Evolutionary conservation across 345 rosid species (phyloP).

Genomic region (Eucalyptus rudis): DNA sequence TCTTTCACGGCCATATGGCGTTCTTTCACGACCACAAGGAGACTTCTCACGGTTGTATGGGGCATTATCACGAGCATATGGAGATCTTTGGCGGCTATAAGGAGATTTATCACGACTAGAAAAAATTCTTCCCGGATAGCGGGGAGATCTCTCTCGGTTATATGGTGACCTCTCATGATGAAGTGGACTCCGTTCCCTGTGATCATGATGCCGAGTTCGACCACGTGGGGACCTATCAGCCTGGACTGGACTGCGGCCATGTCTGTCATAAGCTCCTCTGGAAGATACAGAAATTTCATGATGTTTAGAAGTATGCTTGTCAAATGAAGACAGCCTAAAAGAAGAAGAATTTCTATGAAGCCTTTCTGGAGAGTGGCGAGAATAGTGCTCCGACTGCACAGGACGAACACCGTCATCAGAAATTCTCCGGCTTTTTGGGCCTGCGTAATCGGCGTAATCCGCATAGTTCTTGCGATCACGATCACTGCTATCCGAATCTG

Average conservation of each 20-base stretch:
- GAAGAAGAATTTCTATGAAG: conserved; percentile 49
- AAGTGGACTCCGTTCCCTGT: conserved; percentile 56
- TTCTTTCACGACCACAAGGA: conserved; percentile 45
- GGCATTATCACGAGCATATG: conserved; percentile 27
- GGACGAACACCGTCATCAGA: conserved; percentile 56
- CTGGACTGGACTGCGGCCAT: conserved; percentile 63
- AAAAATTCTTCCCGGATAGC: conserved; percentile 17
- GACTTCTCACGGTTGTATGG: conserved; percentile 6
- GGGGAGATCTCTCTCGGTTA: conserved; percentile 3
- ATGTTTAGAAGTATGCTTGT: conserved; percentile 66
- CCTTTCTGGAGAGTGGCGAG: conserved; percentile 58
- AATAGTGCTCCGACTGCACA: conserved; percentile 48
- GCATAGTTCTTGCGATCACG: conserved; percentile 37
- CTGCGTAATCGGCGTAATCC: conserved; percentile 49
- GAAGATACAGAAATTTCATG: conserved; percentile 59
- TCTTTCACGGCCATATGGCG: conserved; percentile 57
- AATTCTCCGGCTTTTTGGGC: conserved; percentile 68
- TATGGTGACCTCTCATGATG: conserved; percentile 10
- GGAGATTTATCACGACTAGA: conserved; percentile 28
- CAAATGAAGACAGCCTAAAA: conserved; percentile 38
- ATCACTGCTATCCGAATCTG: conserved; percentile 55
- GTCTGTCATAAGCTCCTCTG: conserved; percentile 61
- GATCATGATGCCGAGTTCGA: conserved; percentile 47
- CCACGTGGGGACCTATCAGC: conserved; percentile 73
- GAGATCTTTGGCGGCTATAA: conserved; percentile 51